Percentiles rank a stretch among this genome's conserved stretches.
Conservation (phyloP, 495 filamentous ascomycete genomes). For the Thozetella sp. region DNA sequence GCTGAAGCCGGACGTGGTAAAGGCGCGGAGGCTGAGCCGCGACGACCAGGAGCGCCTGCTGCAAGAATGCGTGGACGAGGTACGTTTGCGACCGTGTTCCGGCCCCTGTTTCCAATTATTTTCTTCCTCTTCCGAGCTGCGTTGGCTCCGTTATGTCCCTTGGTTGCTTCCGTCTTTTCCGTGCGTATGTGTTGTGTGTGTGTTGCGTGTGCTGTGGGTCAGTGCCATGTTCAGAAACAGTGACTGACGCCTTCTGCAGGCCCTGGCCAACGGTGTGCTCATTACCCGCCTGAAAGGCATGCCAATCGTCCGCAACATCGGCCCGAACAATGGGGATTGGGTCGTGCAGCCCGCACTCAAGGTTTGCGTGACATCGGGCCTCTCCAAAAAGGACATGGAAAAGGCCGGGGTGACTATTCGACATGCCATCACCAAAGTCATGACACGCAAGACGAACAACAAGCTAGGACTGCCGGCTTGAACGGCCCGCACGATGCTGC, state of each 20-base stretch:
- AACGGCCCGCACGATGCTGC: background rate
- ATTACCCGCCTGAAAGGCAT: conserved; percentile 83
- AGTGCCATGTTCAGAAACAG: too few relatives aligned
- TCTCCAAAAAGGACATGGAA: conserved; percentile 93
- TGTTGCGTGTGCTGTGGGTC: background rate
- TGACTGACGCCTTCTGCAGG: conserved; percentile 36
- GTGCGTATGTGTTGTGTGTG: background rate
- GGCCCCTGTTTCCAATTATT: background rate
- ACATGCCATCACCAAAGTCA: conserved; percentile 92
- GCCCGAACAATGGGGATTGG: conserved; percentile 62
- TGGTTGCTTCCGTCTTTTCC: background rate
- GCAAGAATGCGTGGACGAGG: conserved; percentile 93
- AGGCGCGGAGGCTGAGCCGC: conserved; percentile 63
- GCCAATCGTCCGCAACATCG: conserved; percentile 58
- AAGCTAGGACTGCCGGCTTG: conserved; percentile 26
- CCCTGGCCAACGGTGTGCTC: conserved; percentile 81
- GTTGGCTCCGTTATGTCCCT: background rate
- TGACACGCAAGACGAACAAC: conserved; percentile 51
- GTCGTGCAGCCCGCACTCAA: conserved; percentile 79
- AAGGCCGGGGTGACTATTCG: conserved; percentile 85
- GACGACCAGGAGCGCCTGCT: conserved; percentile 84
- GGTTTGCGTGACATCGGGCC: conserved; percentile 82
- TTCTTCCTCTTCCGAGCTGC: background rate
- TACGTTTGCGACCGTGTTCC: conserved; percentile 48
- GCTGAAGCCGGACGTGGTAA: conserved; percentile 82